Evolutionary conservation across 768 basidiomycete genomes (phyloP), one percentile per base, ranked within the genome.

Genomic region (Xerocomellus chrysenteron): DNA sequence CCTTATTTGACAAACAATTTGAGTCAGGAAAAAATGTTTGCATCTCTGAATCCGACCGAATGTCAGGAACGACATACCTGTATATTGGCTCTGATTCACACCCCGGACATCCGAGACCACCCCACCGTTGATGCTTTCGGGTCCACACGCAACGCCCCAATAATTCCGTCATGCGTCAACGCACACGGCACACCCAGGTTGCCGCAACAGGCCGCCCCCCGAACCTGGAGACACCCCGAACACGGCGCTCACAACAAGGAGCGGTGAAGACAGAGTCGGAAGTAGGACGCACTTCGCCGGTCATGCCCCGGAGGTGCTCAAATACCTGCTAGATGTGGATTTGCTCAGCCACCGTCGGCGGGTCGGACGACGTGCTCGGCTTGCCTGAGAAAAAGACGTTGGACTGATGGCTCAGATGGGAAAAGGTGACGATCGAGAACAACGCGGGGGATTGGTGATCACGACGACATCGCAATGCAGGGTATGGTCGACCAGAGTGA

Each of bases 371-470:
- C 2, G 35, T 12, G 10, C 30, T 37, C 17, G 59, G 55, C 1
- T 62, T 57, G 30, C 40, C 54, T 2, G 63, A 65, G 24, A 64
- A 70, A 40, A 66, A 66, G 21, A 57, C 54, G 28, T 35, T 21
- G 40, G 59, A 67, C 4, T 60, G 59, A 16, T 56, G 49, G 32
- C 45, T 57, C 12, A 45, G 3, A 45, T 58, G 55, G 28, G 60
- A 65, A 39, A 60, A 61, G n/a, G 30, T 14, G 21, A 59, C 24
- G 26, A 68, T 46, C 10, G 70, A 70, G 54, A 64, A 68, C 30
- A 62, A 43, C 24, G 12, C 26, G 5, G 60, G 46, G n/a, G 17
- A 17, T 49, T 6, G 16, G 42, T 40, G 43, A 28, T 41, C 4
- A 43, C 35, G 39, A 35, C 46, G 37, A 42, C n/a, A 59, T 28